phyloP scores from a whole-genome alignment of 805 yeast genomes.

The Yamadazyma olivae region DNA sequence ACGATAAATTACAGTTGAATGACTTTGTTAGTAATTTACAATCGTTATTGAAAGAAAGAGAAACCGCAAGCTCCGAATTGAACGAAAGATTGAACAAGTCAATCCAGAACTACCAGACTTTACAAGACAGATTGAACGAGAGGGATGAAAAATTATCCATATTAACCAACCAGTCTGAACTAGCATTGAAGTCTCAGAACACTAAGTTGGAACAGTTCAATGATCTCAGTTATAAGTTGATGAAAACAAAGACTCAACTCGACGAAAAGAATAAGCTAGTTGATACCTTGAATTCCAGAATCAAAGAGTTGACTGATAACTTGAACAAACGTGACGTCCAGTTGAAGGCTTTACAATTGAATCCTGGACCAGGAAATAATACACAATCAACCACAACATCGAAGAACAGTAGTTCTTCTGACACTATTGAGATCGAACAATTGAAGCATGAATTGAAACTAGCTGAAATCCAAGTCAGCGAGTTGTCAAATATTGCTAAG shows the following conservation, averaged over 20 bases:
- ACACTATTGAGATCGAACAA: slow-evolving; percentile 11
- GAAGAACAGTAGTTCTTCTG: slow-evolving; percentile 3
- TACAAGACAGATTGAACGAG: slow-evolving; percentile 46
- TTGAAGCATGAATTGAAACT: slow-evolving; percentile 44
- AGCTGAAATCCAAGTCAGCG: slow-evolving; percentile 56
- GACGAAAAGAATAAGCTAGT: slow-evolving; percentile 36
- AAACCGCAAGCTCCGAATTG: slow-evolving; percentile 46
- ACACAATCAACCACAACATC: slow-evolving; percentile 16
- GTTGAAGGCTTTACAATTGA: slow-evolving; percentile 16
- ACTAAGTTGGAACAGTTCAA: slow-evolving; percentile 58
- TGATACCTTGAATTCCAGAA: slow-evolving; percentile 37
- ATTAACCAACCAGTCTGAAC: slow-evolving; percentile 55
- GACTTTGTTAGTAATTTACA: slow-evolving; percentile 60
- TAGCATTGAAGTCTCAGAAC: slow-evolving; percentile 50
- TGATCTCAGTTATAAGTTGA: slow-evolving; percentile 44
- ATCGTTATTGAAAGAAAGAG: slow-evolving; percentile 59
- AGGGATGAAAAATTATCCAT: slow-evolving; percentile 52
- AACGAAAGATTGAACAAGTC: slow-evolving; percentile 48
- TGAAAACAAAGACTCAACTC: slow-evolving; percentile 39
- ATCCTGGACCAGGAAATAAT: slow-evolving; percentile 9
- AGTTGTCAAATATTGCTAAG: slow-evolving; percentile 58
- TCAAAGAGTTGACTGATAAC: slow-evolving; percentile 21
- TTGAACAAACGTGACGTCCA: slow-evolving; percentile 18
- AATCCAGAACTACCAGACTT: slow-evolving; percentile 42
- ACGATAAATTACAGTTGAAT: slow-evolving; percentile 59